Conservation (phyloP, 768 basidiomycete genomes). For the Mycena floridula region DNA sequence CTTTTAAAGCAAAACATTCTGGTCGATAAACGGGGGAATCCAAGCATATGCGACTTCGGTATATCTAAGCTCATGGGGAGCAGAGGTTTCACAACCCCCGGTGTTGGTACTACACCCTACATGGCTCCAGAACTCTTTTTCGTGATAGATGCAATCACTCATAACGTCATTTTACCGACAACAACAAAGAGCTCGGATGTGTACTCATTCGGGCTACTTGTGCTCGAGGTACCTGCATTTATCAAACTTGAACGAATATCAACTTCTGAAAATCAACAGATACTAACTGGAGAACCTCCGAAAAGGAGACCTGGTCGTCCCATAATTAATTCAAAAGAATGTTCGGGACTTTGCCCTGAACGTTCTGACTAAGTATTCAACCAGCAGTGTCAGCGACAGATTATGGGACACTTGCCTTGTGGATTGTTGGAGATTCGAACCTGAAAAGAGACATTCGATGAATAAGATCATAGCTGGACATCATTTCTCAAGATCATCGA, state of each 20-base stretch:
- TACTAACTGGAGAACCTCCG: not conserved
- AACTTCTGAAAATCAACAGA: not conserved
- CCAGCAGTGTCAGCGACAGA: no score
- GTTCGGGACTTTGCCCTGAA: not conserved
- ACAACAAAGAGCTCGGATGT: conserved; percentile 10
- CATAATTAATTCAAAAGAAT: not conserved
- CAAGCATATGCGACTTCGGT: conserved; percentile 18
- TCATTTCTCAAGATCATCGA: no score
- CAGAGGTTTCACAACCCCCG: conserved; percentile 6
- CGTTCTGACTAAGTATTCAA: not conserved
- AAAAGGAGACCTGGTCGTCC: not conserved
- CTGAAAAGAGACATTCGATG: no score
- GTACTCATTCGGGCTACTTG: conserved; percentile 11
- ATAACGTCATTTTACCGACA: not conserved
- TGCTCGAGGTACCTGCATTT: not conserved
- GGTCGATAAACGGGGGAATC: conserved; percentile 10
- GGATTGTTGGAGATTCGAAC: no score
- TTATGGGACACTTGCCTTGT: no score
- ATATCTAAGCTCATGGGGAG: conserved; percentile 9
- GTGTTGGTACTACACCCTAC: conserved; percentile 11
- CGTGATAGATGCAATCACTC: not conserved
- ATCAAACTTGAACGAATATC: not conserved
- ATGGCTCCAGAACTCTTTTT: conserved; percentile 15
- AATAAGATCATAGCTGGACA: no score
- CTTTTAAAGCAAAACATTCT: conserved; percentile 19